Base-by-base conservation (phyloP, 2,329 filamentous ascomycete genomes). In the Fusarium sp. region DNA sequence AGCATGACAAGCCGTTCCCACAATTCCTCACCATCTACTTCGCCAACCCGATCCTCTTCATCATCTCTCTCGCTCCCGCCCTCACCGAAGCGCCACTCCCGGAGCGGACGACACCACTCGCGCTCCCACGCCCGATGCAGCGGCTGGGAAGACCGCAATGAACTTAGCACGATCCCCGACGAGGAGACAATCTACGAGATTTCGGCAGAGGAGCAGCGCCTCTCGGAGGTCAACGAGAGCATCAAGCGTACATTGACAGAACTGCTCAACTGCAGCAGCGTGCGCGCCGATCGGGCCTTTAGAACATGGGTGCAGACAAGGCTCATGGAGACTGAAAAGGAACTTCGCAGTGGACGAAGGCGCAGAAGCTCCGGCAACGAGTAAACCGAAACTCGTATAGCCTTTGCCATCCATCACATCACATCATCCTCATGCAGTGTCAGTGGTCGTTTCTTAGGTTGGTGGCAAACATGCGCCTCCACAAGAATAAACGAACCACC, bases 171-270 rank as follows among this genome's bases (percentile, higher is more conserved):
- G 23, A 82, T 83, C 31, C 73, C 80, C 21, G 83, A 86, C 70
- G 83, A 84, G 71, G 78, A 81, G 52, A 81, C 82, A 9, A 73
- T 84, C 21, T 78, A 78, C 62, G 82, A 84, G 70, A 82, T 87
- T 66, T 84, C 81, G 1, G 78, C 78, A 18, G 84, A 85, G 72
- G 84, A 87, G 73, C 81, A 83, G 66, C 84, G 82, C 62, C 80
- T 88, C 13, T 85, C 80, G 49, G 80, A 84, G 63, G 83, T 88
- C 76, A 87, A 87, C 76, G 86, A 88, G 76, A 82, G 84, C 69
- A 86, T 89, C 78, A 89, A 89, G 78, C 82, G 85, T 31, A 84
- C 85, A 4, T 74, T 89, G 69, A 89, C 86, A 8, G 86, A 88
- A 74, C 81, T 89, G 15, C 82, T 89, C 70, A 89, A 88, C 77